phyloP scores from a whole-genome alignment of 371 early-diverging fungal genomes.

The Vavraia culicis region DNA sequence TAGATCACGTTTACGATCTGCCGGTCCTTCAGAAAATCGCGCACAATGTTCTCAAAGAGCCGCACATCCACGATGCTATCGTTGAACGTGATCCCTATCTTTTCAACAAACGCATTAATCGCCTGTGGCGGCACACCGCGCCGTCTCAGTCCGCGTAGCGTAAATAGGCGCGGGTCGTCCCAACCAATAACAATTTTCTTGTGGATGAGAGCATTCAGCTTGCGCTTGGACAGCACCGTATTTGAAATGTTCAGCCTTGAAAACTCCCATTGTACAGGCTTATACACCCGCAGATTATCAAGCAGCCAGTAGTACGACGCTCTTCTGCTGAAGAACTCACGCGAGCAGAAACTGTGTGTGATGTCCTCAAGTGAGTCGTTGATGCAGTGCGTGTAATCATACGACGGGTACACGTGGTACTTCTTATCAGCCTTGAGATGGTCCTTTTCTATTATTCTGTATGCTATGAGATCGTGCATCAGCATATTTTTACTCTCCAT shows the following conservation, averaged over 20 bases:
- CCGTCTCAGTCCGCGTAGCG: slow-evolving; percentile 76
- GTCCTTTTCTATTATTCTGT: slow-evolving; percentile 67
- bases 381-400: slow-evolving; percentile 94
- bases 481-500: slow-evolving; percentile 75
- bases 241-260: slow-evolving; percentile 78
- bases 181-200: slow-evolving; percentile 59
- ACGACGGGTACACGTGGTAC: slow-evolving; percentile 96
- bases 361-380: slow-evolving; percentile 97
- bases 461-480: slow-evolving; percentile 94
- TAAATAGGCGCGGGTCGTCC: slow-evolving; percentile 94
- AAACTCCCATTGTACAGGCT: slow-evolving; percentile 99
- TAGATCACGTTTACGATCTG: neutral
- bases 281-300: slow-evolving; percentile 85
- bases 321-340: slow-evolving; percentile 76
- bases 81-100: slow-evolving; percentile 67
- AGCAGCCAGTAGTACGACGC: slow-evolving; percentile 95
- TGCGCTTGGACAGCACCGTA: slow-evolving; percentile 88
- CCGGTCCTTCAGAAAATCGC: slow-evolving; percentile 58
- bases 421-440: slow-evolving; percentile 63
- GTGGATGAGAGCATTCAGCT: slow-evolving; percentile 66
- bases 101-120: slow-evolving; percentile 89
- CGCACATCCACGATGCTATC: slow-evolving; percentile 64
- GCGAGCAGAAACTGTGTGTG: slow-evolving; percentile 92
- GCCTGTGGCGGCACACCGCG: slow-evolving; percentile 90
- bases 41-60: slow-evolving; percentile 72